Conservation (phyloP, 768 basidiomycete species). For the Boletus eberwhitei region DNA sequence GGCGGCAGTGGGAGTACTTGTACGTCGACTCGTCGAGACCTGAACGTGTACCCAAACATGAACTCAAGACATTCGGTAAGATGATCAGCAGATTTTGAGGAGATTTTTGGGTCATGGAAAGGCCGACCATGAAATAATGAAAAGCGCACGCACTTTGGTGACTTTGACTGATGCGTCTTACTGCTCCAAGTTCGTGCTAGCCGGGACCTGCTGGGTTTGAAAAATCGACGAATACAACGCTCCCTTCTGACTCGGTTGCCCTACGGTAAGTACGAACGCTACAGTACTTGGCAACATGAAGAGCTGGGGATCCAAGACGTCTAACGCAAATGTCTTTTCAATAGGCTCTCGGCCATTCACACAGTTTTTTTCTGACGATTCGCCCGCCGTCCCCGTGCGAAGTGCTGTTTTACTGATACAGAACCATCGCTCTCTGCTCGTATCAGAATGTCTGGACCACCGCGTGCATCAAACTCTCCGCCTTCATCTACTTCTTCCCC, state of each 20-base stretch:
- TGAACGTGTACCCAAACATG: too few species aligned
- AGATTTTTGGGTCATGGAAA: background rate
- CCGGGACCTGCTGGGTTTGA: background rate
- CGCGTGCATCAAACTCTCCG: constrained; percentile 8
- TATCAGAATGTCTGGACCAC: constrained; percentile 19
- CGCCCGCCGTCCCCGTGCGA: background rate
- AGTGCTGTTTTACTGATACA: background rate
- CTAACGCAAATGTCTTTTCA: background rate
- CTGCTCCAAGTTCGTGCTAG: too few species aligned
- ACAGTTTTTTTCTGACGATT: background rate
- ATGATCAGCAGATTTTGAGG: background rate
- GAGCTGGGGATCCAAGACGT: background rate
- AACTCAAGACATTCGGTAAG: background rate
- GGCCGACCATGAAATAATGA: background rate
- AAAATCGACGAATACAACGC: background rate
- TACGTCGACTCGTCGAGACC: too few species aligned
- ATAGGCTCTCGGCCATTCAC: background rate
- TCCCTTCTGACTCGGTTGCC: background rate
- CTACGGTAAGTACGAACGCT: background rate
- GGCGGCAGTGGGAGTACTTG: too few species aligned
- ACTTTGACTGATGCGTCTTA: too few species aligned
- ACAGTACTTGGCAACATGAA: background rate
- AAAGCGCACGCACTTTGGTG: background rate
- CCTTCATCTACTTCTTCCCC: background rate
- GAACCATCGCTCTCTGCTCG: background rate